These are phyloP conservation scores for Osmanthus fragrans DNA, from an alignment of 257 asterid genomes.

Conservation along the genomic window DNA sequence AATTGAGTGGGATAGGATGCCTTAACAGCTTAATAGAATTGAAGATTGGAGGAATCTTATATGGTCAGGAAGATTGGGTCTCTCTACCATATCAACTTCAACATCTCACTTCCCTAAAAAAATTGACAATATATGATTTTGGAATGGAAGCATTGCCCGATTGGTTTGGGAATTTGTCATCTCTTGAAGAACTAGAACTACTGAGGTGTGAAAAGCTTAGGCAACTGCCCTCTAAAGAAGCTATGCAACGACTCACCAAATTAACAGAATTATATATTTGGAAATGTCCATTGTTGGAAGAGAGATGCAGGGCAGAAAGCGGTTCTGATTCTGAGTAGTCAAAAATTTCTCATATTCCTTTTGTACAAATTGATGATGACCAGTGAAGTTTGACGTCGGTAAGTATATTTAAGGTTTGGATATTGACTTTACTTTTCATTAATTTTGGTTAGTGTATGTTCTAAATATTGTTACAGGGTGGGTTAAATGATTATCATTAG, in stretches of 20 bases:
- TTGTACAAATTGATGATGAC: background rate
- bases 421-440: no score
- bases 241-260: constrained; percentile 19
- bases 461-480: no score
- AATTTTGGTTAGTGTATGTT: no score
- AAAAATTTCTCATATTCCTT: no score
- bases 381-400: no score
- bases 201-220: background rate
- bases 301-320: no score
- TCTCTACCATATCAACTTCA: constrained; percentile 22
- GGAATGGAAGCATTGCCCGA: constrained; percentile 27
- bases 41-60: background rate
- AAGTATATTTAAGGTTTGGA: no score
- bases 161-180: constrained; percentile 21
- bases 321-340: no score
- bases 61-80: constrained; percentile 20
- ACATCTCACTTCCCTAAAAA: constrained; percentile 2
- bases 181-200: background rate
- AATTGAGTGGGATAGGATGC: background rate
- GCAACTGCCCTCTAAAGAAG: constrained; percentile 15
- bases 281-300: no score
- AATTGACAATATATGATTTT: rapidly evolving
- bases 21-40: background rate
- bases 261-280: background rate
- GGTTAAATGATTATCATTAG: no score